Percentiles rank a stretch among this genome's conserved stretches.
These are phyloP conservation scores for Mucor piriformis DNA, from an alignment of 371 early-diverging fungal species.

Conservation along the genomic window DNA sequence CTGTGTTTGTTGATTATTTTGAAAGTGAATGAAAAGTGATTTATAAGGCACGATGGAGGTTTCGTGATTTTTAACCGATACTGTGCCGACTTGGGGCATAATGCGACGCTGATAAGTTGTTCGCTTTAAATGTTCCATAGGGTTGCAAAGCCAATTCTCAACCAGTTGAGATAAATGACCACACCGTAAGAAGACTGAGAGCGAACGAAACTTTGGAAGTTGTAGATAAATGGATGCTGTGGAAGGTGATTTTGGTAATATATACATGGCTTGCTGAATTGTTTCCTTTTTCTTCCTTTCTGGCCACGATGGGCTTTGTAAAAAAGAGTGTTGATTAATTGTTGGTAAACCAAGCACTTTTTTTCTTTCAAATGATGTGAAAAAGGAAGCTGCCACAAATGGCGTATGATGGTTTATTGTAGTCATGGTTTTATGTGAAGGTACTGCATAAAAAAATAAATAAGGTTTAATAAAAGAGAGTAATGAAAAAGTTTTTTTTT, in stretches of 20 bases:
- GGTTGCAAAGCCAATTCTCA: constrained; percentile 18
- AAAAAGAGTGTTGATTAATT: background rate
- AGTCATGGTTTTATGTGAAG: background rate
- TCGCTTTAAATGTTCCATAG: constrained; percentile 19
- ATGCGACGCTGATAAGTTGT: background rate
- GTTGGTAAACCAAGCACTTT: constrained; percentile 3
- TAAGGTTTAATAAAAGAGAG: background rate
- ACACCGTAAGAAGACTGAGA: constrained; percentile 11
- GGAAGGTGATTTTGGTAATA: constrained; percentile 15
- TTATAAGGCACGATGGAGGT: background rate
- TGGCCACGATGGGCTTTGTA: constrained; percentile 6
- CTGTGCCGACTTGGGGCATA: constrained; percentile 1
- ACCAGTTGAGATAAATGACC: constrained; percentile 18
- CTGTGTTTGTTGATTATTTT: constrained; percentile 2
- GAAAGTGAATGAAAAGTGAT: background rate
- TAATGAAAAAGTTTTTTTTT: background rate
- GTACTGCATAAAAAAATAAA: background rate
- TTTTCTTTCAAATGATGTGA: constrained; percentile 3
- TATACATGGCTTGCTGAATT: constrained; percentile 12
- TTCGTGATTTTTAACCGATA: background rate
- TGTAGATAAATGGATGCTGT: constrained; percentile 12
- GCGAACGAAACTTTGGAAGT: constrained; percentile 9
- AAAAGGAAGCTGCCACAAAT: constrained; percentile 5
- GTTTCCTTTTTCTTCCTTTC: background rate
- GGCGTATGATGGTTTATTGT: background rate